phyloP scores from a whole-genome alignment of 805 yeast species.

The Barnettozyma populi region DNA sequence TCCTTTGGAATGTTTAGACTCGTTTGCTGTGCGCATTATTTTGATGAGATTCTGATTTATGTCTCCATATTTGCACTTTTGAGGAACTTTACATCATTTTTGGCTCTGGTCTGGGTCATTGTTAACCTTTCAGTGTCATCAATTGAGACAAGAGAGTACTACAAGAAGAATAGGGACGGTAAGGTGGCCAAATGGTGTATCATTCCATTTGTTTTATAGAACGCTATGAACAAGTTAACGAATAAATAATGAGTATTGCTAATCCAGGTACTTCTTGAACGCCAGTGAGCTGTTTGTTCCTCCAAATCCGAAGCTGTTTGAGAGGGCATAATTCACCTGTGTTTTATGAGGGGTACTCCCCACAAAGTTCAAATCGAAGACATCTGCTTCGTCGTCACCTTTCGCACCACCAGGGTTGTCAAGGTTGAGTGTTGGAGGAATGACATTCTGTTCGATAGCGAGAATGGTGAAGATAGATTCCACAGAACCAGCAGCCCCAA shows the following conservation, averaged over 20 bases:
- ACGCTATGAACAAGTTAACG: neutral
- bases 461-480: slow-evolving; percentile 79
- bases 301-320: slow-evolving; percentile 96
- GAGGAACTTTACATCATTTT: slow-evolving; percentile 16
- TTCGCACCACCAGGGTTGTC: slow-evolving; percentile 43
- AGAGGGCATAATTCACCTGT: slow-evolving; percentile 53
- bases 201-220: slow-evolving; percentile 32
- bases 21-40: slow-evolving; percentile 64
- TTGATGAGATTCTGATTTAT: slow-evolving; percentile 60
- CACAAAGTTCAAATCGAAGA: slow-evolving; percentile 48
- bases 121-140: slow-evolving; percentile 54
- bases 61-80: slow-evolving; percentile 25
- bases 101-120: slow-evolving; percentile 26
- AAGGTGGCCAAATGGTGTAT: slow-evolving; percentile 29
- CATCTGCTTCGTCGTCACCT: slow-evolving; percentile 33
- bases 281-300: slow-evolving; percentile 85
- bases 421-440: slow-evolving; percentile 84
- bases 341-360: slow-evolving; percentile 43
- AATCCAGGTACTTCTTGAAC: slow-evolving; percentile 32
- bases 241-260: neutral
- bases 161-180: slow-evolving; percentile 26
- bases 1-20: slow-evolving; percentile 40
- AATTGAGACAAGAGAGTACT: slow-evolving; percentile 44
- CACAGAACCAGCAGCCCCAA: slow-evolving; percentile 96
- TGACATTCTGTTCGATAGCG: slow-evolving; percentile 47